Base-by-base conservation (phyloP, 75 land plant genomes). In the Isoetes taiwanensis region DNA sequence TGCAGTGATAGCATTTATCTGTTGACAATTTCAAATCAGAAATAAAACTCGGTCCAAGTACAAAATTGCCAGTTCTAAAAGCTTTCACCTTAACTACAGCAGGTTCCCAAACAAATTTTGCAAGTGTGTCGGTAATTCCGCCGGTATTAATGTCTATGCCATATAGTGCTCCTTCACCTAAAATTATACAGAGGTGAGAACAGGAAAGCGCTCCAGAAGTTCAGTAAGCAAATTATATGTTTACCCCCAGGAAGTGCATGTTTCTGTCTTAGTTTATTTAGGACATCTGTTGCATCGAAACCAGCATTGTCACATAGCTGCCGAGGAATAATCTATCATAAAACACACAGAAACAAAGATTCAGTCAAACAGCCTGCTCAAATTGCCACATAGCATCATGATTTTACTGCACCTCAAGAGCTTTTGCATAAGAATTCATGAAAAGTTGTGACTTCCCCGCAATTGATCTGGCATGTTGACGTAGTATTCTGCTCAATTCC, bases 301-400 rank as follows among this genome's bases (percentile, higher is more conserved):
- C 98, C 98, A 76, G 98, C 98, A 81, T 93, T 93, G 41, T 93
- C 98, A 81, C 95, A 93, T 4, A 93, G 76, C 62, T 93, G 98
- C 1, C 98, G 70, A 6, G 98, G 98, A 34, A 93, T 93, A 30
- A 93, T 79, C 97, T 89, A 77, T 9, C 65, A 31, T 46, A 30
- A 34, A 0, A 9, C 34, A 16, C 52, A 34, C 40, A 30, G 16
- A 21, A 2, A 2, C 16, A 17, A 11, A 14, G 11, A 34, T 16
- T 57, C 30, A 37, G 2, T 1, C 0, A n/a, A 30, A 17, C 12
- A 54, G 28, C 54, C 27, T 26, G 26, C 54, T 0, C 32, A 54
- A 3, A 5, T 28, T 1, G 16, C 30, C 56, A 28, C 28, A 53
- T n/a, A n/a, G n/a, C n/a, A n/a, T n/a, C n/a, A n/a, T n/a, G n/a